Conservation (phyloP, 169 alveolate genomes). For the Besnoitia besnoiti region DNA sequence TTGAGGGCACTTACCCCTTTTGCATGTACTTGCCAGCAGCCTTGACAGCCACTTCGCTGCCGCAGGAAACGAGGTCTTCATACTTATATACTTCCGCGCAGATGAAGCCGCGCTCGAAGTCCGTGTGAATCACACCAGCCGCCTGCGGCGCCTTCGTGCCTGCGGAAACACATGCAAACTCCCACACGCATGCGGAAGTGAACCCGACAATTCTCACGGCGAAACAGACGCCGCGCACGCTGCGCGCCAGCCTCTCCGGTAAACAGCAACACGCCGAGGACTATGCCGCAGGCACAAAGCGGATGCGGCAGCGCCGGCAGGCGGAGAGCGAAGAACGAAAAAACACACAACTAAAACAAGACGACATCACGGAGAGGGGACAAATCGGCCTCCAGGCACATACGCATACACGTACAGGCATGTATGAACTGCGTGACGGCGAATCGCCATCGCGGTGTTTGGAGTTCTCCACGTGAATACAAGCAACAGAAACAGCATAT, state of each 20-base stretch:
- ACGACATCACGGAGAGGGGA: too few species aligned
- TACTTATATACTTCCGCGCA: slow-evolving; percentile 96
- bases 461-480: neutral
- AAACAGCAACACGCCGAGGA: neutral
- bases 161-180: neutral
- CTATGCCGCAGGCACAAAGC: too few species aligned
- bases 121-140: slow-evolving; percentile 86
- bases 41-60: slow-evolving; percentile 87
- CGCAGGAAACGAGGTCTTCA: slow-evolving; percentile 88
- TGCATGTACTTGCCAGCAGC: slow-evolving; percentile 89
- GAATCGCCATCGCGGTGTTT: too few species aligned
- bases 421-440: too few species aligned
- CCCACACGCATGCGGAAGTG: neutral
- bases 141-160: slow-evolving; percentile 78
- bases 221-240: too few species aligned
- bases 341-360: neutral
- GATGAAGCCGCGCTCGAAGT: slow-evolving; percentile 98
- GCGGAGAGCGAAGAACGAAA: too few species aligned
- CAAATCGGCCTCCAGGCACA: neutral
- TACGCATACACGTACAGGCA: neutral
- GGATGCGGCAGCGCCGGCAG: too few species aligned
- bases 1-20: slow-evolving; percentile 77
- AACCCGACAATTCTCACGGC: neutral
- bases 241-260: too few species aligned
- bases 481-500: neutral